Evolutionary conservation across 768 basidiomycete genomes (phyloP).

Genomic region (Roridomyces roridus): DNA sequence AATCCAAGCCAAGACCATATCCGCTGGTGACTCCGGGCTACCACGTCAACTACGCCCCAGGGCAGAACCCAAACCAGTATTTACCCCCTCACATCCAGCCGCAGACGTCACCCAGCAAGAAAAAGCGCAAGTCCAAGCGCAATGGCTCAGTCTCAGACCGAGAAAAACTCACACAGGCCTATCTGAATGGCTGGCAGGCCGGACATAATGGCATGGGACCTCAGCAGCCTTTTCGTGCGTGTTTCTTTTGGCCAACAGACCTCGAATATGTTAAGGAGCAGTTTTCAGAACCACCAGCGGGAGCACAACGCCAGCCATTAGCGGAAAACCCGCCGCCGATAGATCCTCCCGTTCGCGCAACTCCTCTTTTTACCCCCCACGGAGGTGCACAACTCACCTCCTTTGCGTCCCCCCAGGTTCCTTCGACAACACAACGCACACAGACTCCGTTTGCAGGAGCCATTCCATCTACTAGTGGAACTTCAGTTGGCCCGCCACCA

Average conservation of each 20-base stretch:
- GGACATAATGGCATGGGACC: constrained; percentile 11
- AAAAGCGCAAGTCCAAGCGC: constrained; percentile 15
- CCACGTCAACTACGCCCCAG: constrained; percentile 11
- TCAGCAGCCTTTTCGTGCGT: constrained; percentile 12
- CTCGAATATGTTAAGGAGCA: neutral
- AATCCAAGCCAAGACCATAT: constrained; percentile 12
- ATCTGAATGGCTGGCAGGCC: constrained; percentile 19
- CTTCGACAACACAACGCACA: neutral
- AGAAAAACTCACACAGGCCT: constrained; percentile 14
- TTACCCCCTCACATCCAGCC: constrained; percentile 21
- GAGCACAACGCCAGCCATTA: neutral
- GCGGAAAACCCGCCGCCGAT: constrained; percentile 9
- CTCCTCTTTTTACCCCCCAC: constrained; percentile 19
- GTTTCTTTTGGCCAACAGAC: neutral
- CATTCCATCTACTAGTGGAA: neutral
- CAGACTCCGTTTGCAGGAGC: constrained; percentile 11
- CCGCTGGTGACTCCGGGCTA: constrained; percentile 18
- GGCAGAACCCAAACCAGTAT: constrained; percentile 13
- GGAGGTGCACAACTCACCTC: constrained; percentile 13
- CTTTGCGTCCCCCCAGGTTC: constrained; percentile 19
- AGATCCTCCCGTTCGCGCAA: constrained; percentile 16
- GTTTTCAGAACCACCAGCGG: constrained; percentile 16
- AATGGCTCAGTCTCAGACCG: constrained; percentile 7
- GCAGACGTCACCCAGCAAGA: constrained; percentile 1
- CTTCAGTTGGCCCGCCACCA: neutral